phyloP scores from a whole-genome alignment of 257 asterid genomes.

The Mentha longifolia region DNA sequence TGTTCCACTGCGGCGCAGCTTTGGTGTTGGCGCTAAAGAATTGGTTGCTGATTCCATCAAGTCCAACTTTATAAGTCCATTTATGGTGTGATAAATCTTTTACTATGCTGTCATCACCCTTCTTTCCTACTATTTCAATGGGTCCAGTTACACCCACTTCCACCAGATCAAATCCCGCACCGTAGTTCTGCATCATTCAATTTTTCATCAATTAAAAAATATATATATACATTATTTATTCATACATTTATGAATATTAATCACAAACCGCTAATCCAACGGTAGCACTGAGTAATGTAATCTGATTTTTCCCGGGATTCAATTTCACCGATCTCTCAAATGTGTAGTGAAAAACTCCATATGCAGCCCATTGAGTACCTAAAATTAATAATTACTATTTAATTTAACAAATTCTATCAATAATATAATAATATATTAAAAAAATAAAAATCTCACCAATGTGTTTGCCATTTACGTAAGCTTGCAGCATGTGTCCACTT shows the following conservation, averaged over 20 bases:
- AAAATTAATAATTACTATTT: too few species aligned
- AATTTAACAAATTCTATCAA: too few species aligned
- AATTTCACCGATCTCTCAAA: slow-evolving; percentile 48
- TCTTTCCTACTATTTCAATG: slow-evolving; percentile 50
- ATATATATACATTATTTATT: not conserved
- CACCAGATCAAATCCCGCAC: slow-evolving; percentile 47
- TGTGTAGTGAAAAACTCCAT: too few species aligned
- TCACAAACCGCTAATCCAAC: slow-evolving; percentile 51
- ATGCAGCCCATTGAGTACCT: slow-evolving; percentile 69
- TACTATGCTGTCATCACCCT: slow-evolving; percentile 52
- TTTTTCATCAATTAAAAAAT: not conserved
- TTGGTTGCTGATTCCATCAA: slow-evolving; percentile 43
- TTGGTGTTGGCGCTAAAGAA: slow-evolving; percentile 1
- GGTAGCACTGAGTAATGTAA: slow-evolving; percentile 67
- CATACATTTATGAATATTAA: not conserved
- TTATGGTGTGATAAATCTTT: slow-evolving; percentile 61
- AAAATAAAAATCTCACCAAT: slow-evolving; percentile 35
- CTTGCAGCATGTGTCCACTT: slow-evolving; percentile 63
- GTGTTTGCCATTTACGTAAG: slow-evolving; percentile 61
- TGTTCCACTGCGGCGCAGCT: not conserved
- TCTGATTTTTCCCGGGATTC: slow-evolving; percentile 57
- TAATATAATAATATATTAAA: too few species aligned
- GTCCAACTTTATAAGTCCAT: slow-evolving; percentile 66
- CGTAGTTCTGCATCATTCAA: slow-evolving; percentile 52
- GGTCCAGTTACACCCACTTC: slow-evolving; percentile 61